Evolutionary conservation across 345 rosid species (phyloP).

Genomic region (Rhodomyrtus tomentosa): DNA sequence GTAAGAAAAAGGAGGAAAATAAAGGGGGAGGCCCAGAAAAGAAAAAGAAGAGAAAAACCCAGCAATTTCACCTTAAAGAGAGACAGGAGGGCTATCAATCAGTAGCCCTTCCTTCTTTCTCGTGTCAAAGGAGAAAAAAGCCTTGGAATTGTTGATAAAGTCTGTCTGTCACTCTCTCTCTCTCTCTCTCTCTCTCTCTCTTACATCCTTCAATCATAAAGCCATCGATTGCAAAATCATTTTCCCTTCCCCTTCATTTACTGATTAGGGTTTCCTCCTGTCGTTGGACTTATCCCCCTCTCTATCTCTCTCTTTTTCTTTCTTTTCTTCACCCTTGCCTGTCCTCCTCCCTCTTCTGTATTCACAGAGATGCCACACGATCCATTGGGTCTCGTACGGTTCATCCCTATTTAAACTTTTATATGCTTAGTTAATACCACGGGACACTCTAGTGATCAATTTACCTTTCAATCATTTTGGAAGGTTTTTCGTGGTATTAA

Average conservation of each 20-base stretch:
- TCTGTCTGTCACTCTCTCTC: neutral
- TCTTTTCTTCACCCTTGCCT: too few relatives aligned
- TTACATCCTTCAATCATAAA: slow-evolving; percentile 14
- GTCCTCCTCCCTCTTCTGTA: neutral
- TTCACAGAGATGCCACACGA: neutral
- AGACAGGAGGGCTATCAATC: slow-evolving; percentile 6
- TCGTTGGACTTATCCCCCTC: neutral
- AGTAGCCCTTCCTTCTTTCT: neutral
- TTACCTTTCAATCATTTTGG: too few relatives aligned
- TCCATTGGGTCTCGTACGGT: neutral
- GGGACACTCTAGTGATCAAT: too few relatives aligned
- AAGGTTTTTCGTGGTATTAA: too few relatives aligned
- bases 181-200: neutral
- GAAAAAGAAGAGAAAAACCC: slow-evolving; percentile 2
- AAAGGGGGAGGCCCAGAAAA: neutral
- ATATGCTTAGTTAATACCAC: too few relatives aligned
- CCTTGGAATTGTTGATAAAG: neutral
- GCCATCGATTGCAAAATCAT: slow-evolving; percentile 29
- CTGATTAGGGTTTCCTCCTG: neutral
- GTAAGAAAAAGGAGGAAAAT: neutral
- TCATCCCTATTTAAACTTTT: neutral
- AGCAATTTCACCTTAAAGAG: slow-evolving; percentile 10
- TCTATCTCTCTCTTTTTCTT: too few relatives aligned
- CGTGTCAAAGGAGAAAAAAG: neutral
- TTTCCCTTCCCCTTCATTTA: neutral